These are phyloP conservation scores for Knufia fluminis DNA, from an alignment of 2,329 filamentous ascomycete species.

Conservation along the genomic window DNA sequence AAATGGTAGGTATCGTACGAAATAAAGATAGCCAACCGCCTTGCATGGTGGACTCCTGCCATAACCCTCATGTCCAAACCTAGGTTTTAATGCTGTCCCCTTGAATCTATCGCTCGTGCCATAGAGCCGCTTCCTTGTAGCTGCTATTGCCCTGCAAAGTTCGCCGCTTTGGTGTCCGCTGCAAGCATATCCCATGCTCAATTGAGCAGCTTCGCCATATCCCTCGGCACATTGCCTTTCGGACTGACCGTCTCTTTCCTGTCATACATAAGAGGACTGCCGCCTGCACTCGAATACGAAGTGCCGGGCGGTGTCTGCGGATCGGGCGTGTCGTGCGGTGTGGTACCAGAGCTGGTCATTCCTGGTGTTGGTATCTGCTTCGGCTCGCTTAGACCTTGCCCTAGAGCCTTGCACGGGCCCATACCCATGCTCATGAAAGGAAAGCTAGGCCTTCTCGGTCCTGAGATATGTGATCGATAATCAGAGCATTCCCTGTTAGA, in stretches of 20 bases:
- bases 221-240: slow-evolving; percentile 17
- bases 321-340: slow-evolving; percentile 12
- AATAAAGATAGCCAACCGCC: not conserved
- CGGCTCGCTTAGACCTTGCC: not conserved
- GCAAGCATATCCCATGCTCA: not conserved
- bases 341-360: slow-evolving; percentile 3
- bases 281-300: not conserved
- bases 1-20: not conserved
- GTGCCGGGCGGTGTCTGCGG: slow-evolving; percentile 15
- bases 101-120: not conserved
- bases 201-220: slow-evolving; percentile 18
- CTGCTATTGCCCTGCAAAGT: not conserved
- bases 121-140: not conserved
- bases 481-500: not conserved
- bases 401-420: not conserved
- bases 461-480: not conserved
- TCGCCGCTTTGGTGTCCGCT: not conserved
- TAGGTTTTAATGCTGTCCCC: not conserved
- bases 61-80: not conserved
- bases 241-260: slow-evolving; percentile 19
- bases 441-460: not conserved
- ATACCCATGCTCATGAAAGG: not conserved
- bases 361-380: slow-evolving; percentile 1
- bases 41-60: not conserved
- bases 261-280: slow-evolving; percentile 3